Percentiles rank a stretch among this genome's conserved stretches.
These are phyloP conservation scores for Aspergillus neotritici DNA, from an alignment of 2,329 filamentous ascomycete genomes.

Conservation along the genomic window DNA sequence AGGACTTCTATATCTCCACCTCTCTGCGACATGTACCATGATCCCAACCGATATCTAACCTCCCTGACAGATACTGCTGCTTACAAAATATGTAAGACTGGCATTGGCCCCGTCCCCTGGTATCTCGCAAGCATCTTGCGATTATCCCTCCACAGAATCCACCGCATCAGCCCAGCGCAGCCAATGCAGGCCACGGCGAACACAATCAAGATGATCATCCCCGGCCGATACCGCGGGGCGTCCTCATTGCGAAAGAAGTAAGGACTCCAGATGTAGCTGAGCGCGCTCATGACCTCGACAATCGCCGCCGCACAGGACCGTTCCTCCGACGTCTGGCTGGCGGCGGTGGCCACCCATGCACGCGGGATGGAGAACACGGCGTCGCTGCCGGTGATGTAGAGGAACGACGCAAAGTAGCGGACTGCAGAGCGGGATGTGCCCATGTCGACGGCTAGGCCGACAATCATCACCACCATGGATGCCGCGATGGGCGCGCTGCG, in stretches of 20 bases:
- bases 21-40: no score
- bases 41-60: no score
- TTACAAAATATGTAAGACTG: neutral
- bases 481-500: neutral
- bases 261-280: constrained; percentile 1
- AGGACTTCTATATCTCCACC: no score
- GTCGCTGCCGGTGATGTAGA: neutral
- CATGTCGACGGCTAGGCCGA: neutral
- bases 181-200: neutral
- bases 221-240: neutral
- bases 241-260: neutral
- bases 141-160: neutral
- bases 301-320: constrained; percentile 1
- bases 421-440: neutral
- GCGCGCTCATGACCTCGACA: neutral
- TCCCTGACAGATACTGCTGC: no score
- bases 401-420: neutral
- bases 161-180: neutral
- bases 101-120: neutral
- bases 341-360: neutral
- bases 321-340: constrained; percentile 1
- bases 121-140: neutral
- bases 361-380: neutral
- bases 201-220: constrained; percentile 1
- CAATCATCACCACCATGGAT: neutral